Evolutionary conservation across 768 basidiomycete species (phyloP).

Genomic region (Gloeostereum incarnatum): DNA sequence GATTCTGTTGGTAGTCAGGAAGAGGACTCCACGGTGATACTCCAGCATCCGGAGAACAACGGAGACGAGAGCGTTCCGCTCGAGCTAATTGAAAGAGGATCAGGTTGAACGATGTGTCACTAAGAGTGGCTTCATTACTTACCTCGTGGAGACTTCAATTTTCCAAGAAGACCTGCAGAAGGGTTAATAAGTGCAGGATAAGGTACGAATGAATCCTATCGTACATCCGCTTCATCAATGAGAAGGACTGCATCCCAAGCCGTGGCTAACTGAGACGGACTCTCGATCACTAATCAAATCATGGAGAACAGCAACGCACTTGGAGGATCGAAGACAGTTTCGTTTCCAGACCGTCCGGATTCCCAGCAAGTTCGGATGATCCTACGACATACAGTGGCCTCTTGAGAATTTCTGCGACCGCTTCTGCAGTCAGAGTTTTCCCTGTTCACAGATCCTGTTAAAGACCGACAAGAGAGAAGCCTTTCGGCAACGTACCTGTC

Average conservation of each 20-base stretch:
- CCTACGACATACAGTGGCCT: constrained; percentile 15
- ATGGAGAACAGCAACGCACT: neutral
- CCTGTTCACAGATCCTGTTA: no score
- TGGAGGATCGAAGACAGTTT: constrained; percentile 12
- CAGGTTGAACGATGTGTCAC: neutral
- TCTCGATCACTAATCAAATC: neutral
- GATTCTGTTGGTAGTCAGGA: constrained; percentile 12
- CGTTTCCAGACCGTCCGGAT: constrained; percentile 12
- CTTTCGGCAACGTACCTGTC: no score
- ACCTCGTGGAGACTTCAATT: constrained; percentile 13
- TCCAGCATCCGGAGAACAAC: constrained; percentile 21
- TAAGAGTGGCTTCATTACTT: neutral
- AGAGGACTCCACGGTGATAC: constrained; percentile 15
- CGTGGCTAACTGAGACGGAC: constrained; percentile 9
- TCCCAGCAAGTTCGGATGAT: constrained; percentile 14
- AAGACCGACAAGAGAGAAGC: no score
- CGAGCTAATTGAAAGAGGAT: constrained; percentile 4
- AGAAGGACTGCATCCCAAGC: constrained; percentile 14
- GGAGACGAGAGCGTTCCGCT: constrained; percentile 16
- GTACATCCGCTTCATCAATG: constrained; percentile 17
- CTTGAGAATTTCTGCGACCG: constrained; percentile 15
- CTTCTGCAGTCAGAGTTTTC: constrained; percentile 19
- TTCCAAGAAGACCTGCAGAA: constrained; percentile 13
- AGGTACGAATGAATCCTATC: neutral
- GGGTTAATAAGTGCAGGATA: neutral